Percentiles rank a stretch among this genome's conserved stretches.
These are phyloP conservation scores for Paulownia fortunei DNA, from an alignment of 257 asterid genomes.

Conservation along the genomic window DNA sequence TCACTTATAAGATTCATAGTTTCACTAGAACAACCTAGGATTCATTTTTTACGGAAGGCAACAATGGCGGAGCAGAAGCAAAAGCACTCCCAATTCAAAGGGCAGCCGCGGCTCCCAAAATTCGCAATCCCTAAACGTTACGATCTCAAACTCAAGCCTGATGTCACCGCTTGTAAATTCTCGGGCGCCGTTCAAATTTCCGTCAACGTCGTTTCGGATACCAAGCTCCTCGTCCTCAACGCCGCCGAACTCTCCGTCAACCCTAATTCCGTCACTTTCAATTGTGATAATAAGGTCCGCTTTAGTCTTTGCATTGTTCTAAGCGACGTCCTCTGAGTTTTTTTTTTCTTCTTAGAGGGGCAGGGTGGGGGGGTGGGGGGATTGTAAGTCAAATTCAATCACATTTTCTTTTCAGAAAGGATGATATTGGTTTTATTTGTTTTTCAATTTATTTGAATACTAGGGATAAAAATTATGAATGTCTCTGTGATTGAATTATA, in stretches of 20 bases:
- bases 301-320: conserved; percentile 9
- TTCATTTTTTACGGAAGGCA: conserved; percentile 9
- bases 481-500: neutral
- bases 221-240: conserved; percentile 83
- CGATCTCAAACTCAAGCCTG: conserved; percentile 83
- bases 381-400: neutral
- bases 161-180: conserved; percentile 82
- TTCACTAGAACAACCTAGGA: neutral
- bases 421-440: neutral
- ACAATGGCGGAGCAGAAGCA: conserved; percentile 57
- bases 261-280: conserved; percentile 62
- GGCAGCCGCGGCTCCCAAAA: conserved; percentile 85
- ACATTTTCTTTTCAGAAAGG: neutral
- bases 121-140: conserved; percentile 84
- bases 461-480: neutral
- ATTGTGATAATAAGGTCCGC: conserved; percentile 52
- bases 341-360: neutral
- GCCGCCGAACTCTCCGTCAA: conserved; percentile 77
- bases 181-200: conserved; percentile 74
- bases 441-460: neutral
- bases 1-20: neutral
- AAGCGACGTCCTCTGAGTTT: neutral
- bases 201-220: conserved; percentile 65
- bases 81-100: conserved; percentile 68
- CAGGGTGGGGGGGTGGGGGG: too few relatives aligned